Evolutionary conservation across 2,329 filamentous ascomycete genomes (phyloP).

Genomic region (Diaporthe citri): DNA sequence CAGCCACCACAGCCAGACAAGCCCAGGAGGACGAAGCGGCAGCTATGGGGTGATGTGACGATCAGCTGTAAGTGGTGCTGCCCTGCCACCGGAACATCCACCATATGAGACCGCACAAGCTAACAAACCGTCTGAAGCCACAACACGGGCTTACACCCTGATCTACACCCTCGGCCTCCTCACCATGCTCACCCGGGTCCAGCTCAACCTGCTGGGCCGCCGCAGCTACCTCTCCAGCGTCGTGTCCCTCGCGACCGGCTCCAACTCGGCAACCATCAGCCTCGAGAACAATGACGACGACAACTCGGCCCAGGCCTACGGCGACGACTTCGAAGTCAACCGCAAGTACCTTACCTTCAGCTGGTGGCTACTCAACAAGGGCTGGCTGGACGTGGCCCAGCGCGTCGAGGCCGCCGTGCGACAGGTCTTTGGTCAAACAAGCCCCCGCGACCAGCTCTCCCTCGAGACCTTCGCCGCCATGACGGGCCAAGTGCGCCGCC

Average conservation of each 20-base stretch:
- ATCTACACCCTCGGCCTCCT: slow-evolving; percentile 92
- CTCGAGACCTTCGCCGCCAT: slow-evolving; percentile 84
- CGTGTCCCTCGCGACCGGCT: slow-evolving; percentile 86
- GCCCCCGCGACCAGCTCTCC: slow-evolving; percentile 88
- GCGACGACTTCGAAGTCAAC: slow-evolving; percentile 96
- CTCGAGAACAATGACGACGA: slow-evolving; percentile 96
- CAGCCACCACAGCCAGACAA: slow-evolving; percentile 59
- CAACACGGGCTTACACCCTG: slow-evolving; percentile 90
- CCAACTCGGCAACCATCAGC: slow-evolving; percentile 81
- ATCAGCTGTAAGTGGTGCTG: slow-evolving; percentile 79
- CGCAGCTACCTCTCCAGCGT: slow-evolving; percentile 97
- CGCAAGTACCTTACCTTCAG: slow-evolving; percentile 94
- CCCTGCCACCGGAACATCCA: background rate
- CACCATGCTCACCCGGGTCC: slow-evolving; percentile 91
- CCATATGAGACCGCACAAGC: background rate
- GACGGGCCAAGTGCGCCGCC: slow-evolving; percentile 84
- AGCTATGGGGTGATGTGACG: slow-evolving; percentile 97
- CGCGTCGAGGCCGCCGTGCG: slow-evolving; percentile 88
- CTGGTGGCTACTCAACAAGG: slow-evolving; percentile 96
- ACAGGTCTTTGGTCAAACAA: slow-evolving; percentile 89
- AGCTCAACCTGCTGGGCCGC: slow-evolving; percentile 95
- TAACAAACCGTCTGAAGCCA: slow-evolving; percentile 66
- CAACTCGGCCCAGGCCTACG: slow-evolving; percentile 82
- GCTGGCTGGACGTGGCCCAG: slow-evolving; percentile 85
- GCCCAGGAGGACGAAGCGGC: slow-evolving; percentile 82